A percentile compares a stretch with the other conserved stretches of the same genome.
These are phyloP conservation scores for Ustilago nuda DNA, from an alignment of 1,284 basidiomycete genomes.

Conservation along the genomic window DNA sequence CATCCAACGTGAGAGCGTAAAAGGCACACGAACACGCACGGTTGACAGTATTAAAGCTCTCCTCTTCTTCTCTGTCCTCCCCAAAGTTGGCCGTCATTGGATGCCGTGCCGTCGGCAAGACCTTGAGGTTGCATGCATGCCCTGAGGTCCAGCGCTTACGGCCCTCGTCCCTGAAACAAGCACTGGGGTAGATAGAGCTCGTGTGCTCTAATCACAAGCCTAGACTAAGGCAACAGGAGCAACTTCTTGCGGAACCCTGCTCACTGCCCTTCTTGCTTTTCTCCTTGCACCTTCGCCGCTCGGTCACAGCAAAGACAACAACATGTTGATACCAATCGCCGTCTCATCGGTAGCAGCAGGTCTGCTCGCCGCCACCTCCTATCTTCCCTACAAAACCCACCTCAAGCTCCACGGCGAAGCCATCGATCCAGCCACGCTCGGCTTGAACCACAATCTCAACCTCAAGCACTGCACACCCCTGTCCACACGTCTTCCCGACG, in stretches of 20 bases:
- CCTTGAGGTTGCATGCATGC: conserved; percentile 11
- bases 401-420: conserved; percentile 40
- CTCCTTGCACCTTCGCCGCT: conserved; percentile 10
- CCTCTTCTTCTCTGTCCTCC: not conserved
- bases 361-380: conserved; percentile 41
- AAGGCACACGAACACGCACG: conserved; percentile 5
- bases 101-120: conserved; percentile 36
- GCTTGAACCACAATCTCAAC: conserved; percentile 24
- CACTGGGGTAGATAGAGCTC: conserved; percentile 11
- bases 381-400: conserved; percentile 44
- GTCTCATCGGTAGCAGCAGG: conserved; percentile 40
- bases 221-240: not conserved
- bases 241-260: not conserved
- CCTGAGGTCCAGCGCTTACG: conserved; percentile 7
- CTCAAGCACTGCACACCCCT: conserved; percentile 39
- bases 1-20: conserved; percentile 2
- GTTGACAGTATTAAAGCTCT: conserved; percentile 39
- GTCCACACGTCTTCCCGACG: conserved; percentile 28
- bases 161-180: not conserved
- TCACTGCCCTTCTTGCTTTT: conserved; percentile 7
- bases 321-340: conserved; percentile 38
- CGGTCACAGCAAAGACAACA: not conserved
- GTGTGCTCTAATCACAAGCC: conserved; percentile 21
- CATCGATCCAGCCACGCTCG: conserved; percentile 6
- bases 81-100: conserved; percentile 2